These are phyloP conservation scores for Alternaria viburni DNA, from an alignment of 2,329 filamentous ascomycete species.

Conservation along the genomic window DNA sequence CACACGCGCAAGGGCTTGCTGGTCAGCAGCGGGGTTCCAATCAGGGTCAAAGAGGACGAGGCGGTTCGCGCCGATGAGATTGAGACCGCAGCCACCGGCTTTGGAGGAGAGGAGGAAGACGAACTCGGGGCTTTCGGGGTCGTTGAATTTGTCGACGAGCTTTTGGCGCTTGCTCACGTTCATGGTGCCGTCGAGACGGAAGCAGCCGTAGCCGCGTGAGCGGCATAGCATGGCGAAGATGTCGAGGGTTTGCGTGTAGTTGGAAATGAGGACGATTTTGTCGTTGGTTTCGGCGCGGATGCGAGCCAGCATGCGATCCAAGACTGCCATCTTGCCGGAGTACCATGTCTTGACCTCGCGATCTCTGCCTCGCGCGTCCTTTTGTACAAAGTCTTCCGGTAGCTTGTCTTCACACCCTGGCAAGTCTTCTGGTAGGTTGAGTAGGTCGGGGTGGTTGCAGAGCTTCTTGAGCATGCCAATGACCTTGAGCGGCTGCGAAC, in stretches of 20 bases:
- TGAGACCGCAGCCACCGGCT: constrained; percentile 94
- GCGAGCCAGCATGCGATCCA: constrained; percentile 96
- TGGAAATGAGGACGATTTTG: constrained; percentile 98
- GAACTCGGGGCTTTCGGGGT: constrained; percentile 87
- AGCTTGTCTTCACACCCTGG: constrained; percentile 83
- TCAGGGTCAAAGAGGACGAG: constrained; percentile 92
- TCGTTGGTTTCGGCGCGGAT: constrained; percentile 97
- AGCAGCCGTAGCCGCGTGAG: constrained; percentile 78
- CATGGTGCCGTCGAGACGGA: constrained; percentile 96
- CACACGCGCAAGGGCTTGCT: constrained; percentile 94
- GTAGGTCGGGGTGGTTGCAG: constrained; percentile 94
- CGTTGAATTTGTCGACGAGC: constrained; percentile 96
- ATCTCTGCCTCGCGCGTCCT: constrained; percentile 85
- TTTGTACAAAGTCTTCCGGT: constrained; percentile 87
- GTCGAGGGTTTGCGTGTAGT: constrained; percentile 96
- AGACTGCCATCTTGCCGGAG: constrained; percentile 96
- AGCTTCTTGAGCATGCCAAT: constrained; percentile 98
- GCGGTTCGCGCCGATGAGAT: constrained; percentile 91
- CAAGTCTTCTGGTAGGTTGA: constrained; percentile 81
- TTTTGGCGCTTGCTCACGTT: constrained; percentile 97
- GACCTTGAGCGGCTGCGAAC: constrained; percentile 93
- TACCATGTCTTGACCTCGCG: constrained; percentile 95
- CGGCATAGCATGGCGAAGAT: constrained; percentile 92
- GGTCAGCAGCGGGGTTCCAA: constrained; percentile 97
- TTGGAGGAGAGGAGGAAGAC: constrained; percentile 97